Evolutionary conservation across 148 eudicot species (phyloP), one percentile per base, ranked within the genome.

Genomic region (Vaccinium vitisidaea): DNA sequence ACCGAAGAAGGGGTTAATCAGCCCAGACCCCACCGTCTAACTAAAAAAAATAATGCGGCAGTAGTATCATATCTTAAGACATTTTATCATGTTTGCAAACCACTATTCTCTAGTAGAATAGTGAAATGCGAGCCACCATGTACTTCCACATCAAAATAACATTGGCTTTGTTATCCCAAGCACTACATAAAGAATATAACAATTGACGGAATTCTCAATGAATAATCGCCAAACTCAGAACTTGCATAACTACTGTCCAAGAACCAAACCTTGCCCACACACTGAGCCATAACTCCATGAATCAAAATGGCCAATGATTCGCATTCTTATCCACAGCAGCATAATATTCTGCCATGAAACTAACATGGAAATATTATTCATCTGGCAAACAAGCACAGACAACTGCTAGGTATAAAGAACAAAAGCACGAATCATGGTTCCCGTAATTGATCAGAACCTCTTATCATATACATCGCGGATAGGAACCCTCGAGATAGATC

Each of bases 391-490:
- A 27, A 23, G 18, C n/a, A 53, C 73, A 83, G 74, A 25, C 53
- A 83, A 74, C 36, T 23, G 76, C 14, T 19, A 52, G 10, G 30
- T 16, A 53, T 36, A 56, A 71, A 78, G 25, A 56, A 54, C 27
- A 79, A 21, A n/a, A 36, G 39, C 52, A 73, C 53, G 23, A 54
- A 65, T 55, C 79, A 73, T 52, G 3, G 53, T 73, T 36, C 79
- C 84, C 67, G 36, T 54, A 21, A 30, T 73, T 39, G 23, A 55
- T 39, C 25, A 83, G 79, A 65, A 81, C 25, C 67, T 54, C 79
- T n/a, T 65, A 23, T 39, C 39, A 65, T 73, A 5, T 69, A 69
- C 30, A 39, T 32, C 69, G 67, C 11, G 78, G 25, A 18, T 65
- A 81, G 46, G 21, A 21, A 77, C 61, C 59, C n/a, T 61, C 25